phyloP scores from a whole-genome alignment of 352 stramenopile species.

The Lagenidium sp. region DNA sequence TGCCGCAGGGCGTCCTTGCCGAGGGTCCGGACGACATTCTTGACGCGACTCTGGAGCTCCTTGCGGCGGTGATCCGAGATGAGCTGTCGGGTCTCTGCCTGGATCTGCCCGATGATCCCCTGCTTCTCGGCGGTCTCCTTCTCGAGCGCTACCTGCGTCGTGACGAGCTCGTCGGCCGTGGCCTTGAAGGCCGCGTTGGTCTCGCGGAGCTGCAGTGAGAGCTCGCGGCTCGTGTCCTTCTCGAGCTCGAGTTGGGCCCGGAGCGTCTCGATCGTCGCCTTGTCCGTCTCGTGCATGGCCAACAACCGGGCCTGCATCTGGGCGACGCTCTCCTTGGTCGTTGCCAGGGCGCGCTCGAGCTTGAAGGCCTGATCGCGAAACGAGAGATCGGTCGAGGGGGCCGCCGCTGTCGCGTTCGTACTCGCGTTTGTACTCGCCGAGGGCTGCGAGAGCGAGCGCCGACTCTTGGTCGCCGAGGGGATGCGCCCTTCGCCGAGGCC shows the following conservation, averaged over 20 bases:
- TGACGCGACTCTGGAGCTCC: slow-evolving; percentile 43
- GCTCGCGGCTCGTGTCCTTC: slow-evolving; percentile 26
- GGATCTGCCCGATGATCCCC: slow-evolving; percentile 35
- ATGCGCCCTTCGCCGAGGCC: not conserved
- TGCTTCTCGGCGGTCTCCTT: slow-evolving; percentile 27
- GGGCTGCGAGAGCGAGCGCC: not conserved
- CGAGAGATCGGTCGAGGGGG: slow-evolving; percentile 22
- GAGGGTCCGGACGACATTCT: slow-evolving; percentile 41
- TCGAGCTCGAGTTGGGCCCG: slow-evolving; percentile 48
- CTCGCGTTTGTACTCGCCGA: too few relatives aligned
- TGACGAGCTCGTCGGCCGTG: slow-evolving; percentile 34
- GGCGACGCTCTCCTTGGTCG: slow-evolving; percentile 27
- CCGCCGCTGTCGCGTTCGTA: too few relatives aligned
- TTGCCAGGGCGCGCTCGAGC: slow-evolving; percentile 38
- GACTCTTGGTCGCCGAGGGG: not conserved
- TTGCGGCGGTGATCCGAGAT: slow-evolving; percentile 40
- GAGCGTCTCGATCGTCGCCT: slow-evolving; percentile 23
- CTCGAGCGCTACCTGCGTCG: slow-evolving; percentile 37
- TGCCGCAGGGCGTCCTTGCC: slow-evolving; percentile 51
- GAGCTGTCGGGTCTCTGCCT: slow-evolving; percentile 30
- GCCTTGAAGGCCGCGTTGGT: slow-evolving; percentile 28
- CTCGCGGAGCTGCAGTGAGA: slow-evolving; percentile 46
- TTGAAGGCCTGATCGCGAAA: slow-evolving; percentile 44
- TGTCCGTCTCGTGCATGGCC: slow-evolving; percentile 18
- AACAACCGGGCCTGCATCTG: slow-evolving; percentile 21